A percentile compares a stretch with the other conserved stretches of the same genome.
phyloP scores from a whole-genome alignment of 371 early-diverging fungal genomes.

The Pancytospora philotis region DNA sequence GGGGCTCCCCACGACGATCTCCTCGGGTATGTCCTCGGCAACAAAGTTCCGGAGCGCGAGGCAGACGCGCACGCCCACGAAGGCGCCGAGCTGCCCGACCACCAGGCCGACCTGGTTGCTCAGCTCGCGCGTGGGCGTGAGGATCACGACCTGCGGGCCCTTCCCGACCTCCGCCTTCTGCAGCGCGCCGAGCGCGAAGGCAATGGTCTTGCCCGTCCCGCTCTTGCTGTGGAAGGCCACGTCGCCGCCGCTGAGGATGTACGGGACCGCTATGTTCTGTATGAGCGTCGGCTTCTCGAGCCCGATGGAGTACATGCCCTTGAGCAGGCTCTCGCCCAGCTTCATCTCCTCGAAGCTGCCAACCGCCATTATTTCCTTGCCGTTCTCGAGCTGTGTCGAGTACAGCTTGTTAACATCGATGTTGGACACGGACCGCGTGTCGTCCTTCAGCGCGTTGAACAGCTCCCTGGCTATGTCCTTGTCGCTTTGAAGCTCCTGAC shows the following conservation, averaged over 20 bases:
- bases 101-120: slow-evolving; percentile 84
- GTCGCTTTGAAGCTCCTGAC: too few species aligned
- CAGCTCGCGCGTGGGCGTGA: slow-evolving; percentile 89
- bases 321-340: slow-evolving; percentile 41
- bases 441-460: slow-evolving; percentile 26
- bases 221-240: slow-evolving; percentile 66
- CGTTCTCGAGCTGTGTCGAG: slow-evolving; percentile 9
- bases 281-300: slow-evolving; percentile 55
- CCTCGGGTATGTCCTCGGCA: slow-evolving; percentile 63
- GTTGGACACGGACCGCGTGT: slow-evolving; percentile 16
- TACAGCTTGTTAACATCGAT: slow-evolving; percentile 9
- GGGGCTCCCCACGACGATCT: slow-evolving; percentile 84
- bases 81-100: slow-evolving; percentile 73
- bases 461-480: slow-evolving; percentile 44
- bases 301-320: slow-evolving; percentile 46
- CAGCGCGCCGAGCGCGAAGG: slow-evolving; percentile 59
- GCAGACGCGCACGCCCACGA: slow-evolving; percentile 65
- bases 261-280: slow-evolving; percentile 54
- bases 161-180: slow-evolving; percentile 24
- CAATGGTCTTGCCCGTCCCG: slow-evolving; percentile 87
- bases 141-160: slow-evolving; percentile 69
- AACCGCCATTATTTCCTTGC: slow-evolving; percentile 15
- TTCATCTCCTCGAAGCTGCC: slow-evolving; percentile 37
- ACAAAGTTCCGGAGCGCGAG: slow-evolving; percentile 63
- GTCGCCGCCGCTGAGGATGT: slow-evolving; percentile 44